phyloP scores from a whole-genome alignment of 768 basidiomycete species.

The Amyloporia xantha region DNA sequence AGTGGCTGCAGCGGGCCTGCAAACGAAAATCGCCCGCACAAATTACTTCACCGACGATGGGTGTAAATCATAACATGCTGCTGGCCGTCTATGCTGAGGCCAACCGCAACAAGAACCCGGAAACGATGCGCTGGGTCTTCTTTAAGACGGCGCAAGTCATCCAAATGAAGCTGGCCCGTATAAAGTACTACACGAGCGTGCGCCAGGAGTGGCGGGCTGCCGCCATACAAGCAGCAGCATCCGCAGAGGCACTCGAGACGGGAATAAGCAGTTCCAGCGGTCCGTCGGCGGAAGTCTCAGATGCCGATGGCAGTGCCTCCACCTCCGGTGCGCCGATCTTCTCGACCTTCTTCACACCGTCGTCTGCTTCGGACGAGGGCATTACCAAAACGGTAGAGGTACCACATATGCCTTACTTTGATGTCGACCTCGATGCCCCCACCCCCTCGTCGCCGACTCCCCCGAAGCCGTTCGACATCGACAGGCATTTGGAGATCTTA shows the following conservation, averaged over 20 bases:
- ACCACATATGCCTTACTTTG: constrained; percentile 18
- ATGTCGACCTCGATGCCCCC: constrained; percentile 27
- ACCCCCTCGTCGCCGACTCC: constrained; percentile 15
- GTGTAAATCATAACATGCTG: constrained; percentile 49
- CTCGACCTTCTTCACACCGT: constrained; percentile 12
- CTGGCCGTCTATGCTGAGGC: constrained; percentile 51
- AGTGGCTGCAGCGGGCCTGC: constrained; percentile 27
- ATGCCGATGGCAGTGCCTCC: neutral
- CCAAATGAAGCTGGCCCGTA: constrained; percentile 41
- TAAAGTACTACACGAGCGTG: constrained; percentile 24
- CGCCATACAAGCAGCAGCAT: neutral
- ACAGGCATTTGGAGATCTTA: constrained; percentile 52
- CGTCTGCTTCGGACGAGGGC: constrained; percentile 7
- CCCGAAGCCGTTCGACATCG: constrained; percentile 41
- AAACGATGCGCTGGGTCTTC: constrained; percentile 54
- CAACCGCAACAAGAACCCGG: constrained; percentile 52
- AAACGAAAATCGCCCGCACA: constrained; percentile 21
- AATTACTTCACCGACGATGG: constrained; percentile 44
- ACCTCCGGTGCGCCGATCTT: neutral
- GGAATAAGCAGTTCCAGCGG: neutral
- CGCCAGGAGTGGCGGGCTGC: neutral
- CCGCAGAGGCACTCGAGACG: neutral
- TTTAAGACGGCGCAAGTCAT: constrained; percentile 40
- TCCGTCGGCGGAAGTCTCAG: neutral
- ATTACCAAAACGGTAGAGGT: constrained; percentile 1